phyloP scores from a whole-genome alignment of 2,329 filamentous ascomycete species.

The Ustulina deusta region DNA sequence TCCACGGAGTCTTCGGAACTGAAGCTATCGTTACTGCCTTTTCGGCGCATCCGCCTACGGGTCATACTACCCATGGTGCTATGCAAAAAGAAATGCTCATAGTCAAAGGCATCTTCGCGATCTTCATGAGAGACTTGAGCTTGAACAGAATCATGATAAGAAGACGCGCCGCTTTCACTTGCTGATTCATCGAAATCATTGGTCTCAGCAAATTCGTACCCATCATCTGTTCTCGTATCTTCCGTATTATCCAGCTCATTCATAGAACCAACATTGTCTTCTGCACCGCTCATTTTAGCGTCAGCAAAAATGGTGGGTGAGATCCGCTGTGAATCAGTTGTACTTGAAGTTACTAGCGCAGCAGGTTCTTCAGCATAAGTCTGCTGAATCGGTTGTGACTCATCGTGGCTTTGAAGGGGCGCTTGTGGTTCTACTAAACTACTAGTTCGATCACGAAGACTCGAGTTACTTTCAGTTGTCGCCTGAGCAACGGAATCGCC shows the following conservation, averaged over 20 bases:
- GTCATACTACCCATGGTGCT: conserved; percentile 87
- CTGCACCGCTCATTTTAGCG: conserved; percentile 43
- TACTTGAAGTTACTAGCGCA: conserved; percentile 42
- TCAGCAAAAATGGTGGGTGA: conserved; percentile 19
- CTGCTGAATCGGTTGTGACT: conserved; percentile 47
- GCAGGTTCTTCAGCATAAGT: conserved; percentile 46
- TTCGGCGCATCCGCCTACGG: conserved; percentile 60
- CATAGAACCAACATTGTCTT: conserved; percentile 38
- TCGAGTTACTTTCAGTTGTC: conserved; percentile 20
- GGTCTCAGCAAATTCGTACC: conserved; percentile 52
- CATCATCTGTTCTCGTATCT: conserved; percentile 48
- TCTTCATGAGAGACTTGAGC: conserved; percentile 85
- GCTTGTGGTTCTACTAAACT: conserved; percentile 26
- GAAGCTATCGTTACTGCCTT: conserved; percentile 64
- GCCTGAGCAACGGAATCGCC: conserved; percentile 11
- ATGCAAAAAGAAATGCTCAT: conserved; percentile 94
- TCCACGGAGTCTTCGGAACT: conserved; percentile 72
- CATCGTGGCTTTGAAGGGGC: conserved; percentile 43
- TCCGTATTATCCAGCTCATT: conserved; percentile 33
- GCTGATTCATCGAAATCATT: conserved; percentile 54
- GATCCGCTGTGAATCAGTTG: conserved; percentile 30
- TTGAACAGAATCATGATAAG: conserved; percentile 71
- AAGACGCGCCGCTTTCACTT: conserved; percentile 73
- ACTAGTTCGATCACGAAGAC: conserved; percentile 41
- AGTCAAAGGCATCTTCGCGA: conserved; percentile 94